Evolutionary conservation across 208 protist genomes (phyloP).

Genomic region (Balamuthia mandrillaris): DNA sequence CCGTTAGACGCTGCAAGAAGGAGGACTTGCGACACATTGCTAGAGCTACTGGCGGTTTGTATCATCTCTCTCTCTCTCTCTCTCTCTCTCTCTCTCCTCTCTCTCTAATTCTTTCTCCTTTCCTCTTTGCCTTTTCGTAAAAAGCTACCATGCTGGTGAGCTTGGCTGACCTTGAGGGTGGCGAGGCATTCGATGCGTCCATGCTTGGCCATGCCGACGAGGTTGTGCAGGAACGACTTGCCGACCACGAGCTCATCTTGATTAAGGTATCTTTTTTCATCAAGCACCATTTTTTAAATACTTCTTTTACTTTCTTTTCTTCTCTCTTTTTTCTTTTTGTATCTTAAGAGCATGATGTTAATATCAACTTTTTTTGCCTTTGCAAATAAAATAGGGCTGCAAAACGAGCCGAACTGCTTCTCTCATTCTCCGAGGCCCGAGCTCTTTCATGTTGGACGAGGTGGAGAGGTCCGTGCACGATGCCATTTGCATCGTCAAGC

Average conservation of each 20-base stretch:
- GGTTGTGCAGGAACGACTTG: conserved; percentile 90
- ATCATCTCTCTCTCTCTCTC: neutral
- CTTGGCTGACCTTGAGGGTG: conserved; percentile 94
- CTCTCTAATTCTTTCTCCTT: neutral
- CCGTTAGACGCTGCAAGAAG: conserved; percentile 91
- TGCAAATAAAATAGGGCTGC: conserved; percentile 30
- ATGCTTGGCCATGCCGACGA: conserved; percentile 89
- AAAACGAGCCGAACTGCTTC: conserved; percentile 83
- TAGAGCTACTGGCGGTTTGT: conserved; percentile 89
- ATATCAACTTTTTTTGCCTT: neutral
- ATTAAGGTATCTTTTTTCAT: conserved; percentile 69
- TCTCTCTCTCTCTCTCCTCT: neutral
- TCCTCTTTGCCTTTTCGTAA: neutral
- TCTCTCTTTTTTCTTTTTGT: neutral
- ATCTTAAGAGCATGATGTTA: neutral
- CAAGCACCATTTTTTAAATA: too few relatives aligned
- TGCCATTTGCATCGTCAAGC: conserved; percentile 96
- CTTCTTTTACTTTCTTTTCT: neutral
- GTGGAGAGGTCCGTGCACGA: conserved; percentile 98
- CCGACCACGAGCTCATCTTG: conserved; percentile 95
- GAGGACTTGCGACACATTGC: conserved; percentile 94
- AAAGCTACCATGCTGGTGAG: conserved; percentile 80
- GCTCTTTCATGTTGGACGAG: conserved; percentile 94
- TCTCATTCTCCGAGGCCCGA: conserved; percentile 97
- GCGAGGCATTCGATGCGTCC: conserved; percentile 91